Evolutionary conservation across 345 rosid species (phyloP).

Genomic region (Populus deltoides): DNA sequence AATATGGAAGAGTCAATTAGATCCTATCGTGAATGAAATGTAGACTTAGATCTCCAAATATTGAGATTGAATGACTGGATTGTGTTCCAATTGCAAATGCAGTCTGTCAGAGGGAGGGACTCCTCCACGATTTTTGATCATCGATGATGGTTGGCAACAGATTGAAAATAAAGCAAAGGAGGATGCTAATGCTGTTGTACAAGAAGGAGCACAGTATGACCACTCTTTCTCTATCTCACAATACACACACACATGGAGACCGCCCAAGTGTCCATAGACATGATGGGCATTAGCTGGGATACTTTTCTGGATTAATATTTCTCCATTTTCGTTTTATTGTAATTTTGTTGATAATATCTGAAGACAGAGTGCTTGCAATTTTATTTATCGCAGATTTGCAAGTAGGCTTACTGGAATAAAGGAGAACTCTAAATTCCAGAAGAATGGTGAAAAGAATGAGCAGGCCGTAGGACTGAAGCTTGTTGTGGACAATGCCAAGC

Average conservation of each 20-base stretch:
- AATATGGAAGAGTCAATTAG: constrained; percentile 5
- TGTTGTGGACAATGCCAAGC: constrained; percentile 79
- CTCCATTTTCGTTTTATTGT: neutral
- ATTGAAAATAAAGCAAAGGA: constrained; percentile 74
- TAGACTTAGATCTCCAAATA: neutral
- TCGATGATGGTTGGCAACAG: constrained; percentile 99
- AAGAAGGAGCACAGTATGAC: constrained; percentile 98
- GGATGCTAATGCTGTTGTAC: constrained; percentile 55
- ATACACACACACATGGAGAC: neutral
- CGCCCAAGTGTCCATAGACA: neutral
- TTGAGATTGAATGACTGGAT: constrained; percentile 19
- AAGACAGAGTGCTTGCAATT: neutral
- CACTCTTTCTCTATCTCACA: constrained; percentile 7
- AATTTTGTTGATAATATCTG: neutral
- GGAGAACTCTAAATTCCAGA: constrained; percentile 82
- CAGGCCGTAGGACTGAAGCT: constrained; percentile 60
- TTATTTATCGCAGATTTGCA: constrained; percentile 62
- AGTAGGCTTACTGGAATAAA: constrained; percentile 86
- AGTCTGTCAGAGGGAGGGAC: constrained; percentile 88
- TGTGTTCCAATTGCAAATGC: constrained; percentile 31
- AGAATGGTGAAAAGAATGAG: constrained; percentile 44
- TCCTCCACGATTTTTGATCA: constrained; percentile 88
- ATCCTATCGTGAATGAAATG: neutral
- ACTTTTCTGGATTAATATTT: neutral
- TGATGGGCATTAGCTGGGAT: neutral